Conservation (phyloP, 2,329 filamentous ascomycete species). For the Fusarium sp. region DNA sequence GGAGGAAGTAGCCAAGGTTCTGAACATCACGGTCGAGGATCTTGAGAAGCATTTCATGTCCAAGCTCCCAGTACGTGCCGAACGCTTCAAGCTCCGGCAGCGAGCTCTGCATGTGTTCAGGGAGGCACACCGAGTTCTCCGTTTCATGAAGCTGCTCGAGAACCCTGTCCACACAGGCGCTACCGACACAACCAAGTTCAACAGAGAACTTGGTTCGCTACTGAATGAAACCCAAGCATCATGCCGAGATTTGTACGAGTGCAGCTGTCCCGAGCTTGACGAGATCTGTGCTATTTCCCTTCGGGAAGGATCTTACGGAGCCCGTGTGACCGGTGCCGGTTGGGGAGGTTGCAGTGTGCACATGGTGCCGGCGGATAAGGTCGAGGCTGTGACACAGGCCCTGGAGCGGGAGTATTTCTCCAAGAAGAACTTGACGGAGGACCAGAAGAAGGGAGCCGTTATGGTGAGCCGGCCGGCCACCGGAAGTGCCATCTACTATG, state of each 20-base stretch:
- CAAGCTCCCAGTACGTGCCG: conserved; percentile 87
- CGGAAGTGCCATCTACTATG: conserved; percentile 66
- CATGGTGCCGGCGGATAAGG: conserved; percentile 83
- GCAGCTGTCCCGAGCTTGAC: conserved; percentile 92
- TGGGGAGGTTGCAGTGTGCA: conserved; percentile 98
- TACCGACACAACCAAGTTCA: conserved; percentile 67
- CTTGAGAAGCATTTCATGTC: conserved; percentile 83
- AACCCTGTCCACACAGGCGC: conserved; percentile 50
- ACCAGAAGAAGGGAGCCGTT: conserved; percentile 80
- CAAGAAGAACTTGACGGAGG: conserved; percentile 69
- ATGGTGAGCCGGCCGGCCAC: conserved; percentile 88
- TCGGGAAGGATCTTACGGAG: conserved; percentile 81
- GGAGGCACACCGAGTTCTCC: conserved; percentile 85
- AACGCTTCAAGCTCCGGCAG: conserved; percentile 86
- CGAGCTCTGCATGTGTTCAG: conserved; percentile 89
- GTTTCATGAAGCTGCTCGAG: conserved; percentile 82
- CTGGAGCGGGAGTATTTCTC: conserved; percentile 85
- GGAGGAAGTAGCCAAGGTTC: conserved; percentile 78
- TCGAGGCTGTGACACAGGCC: conserved; percentile 78
- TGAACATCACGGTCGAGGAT: conserved; percentile 73
- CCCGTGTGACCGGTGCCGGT: conserved; percentile 87
- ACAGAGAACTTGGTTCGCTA: conserved; percentile 76
- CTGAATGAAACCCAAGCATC: conserved; percentile 91
- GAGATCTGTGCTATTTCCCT: conserved; percentile 82
- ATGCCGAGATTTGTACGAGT: conserved; percentile 88